These are phyloP conservation scores for Prunus armeniaca DNA, from an alignment of 306 rosid species.

Conservation along the genomic window DNA sequence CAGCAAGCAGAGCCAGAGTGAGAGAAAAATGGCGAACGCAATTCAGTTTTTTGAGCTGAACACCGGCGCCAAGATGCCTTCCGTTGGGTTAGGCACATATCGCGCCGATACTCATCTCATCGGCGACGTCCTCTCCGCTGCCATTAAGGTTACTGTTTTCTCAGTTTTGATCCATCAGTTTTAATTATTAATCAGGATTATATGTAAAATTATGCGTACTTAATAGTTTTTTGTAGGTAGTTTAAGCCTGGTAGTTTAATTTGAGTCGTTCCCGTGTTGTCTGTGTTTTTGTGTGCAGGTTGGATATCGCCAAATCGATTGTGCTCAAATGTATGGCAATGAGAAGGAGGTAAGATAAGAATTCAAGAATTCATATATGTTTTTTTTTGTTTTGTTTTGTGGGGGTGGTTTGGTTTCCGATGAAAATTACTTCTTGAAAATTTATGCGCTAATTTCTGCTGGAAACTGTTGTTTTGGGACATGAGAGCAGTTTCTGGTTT, in stretches of 20 bases:
- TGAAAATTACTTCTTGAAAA: neutral
- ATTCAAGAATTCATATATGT: neutral
- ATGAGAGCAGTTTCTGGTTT: neutral
- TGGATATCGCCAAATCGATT: constrained; percentile 68
- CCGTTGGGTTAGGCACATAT: constrained; percentile 74
- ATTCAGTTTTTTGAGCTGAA: constrained; percentile 51
- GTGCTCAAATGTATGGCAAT: constrained; percentile 51
- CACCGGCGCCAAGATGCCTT: constrained; percentile 78
- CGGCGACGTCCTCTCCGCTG: constrained; percentile 44
- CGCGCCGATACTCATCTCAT: constrained; percentile 50
- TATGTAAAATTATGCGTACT: neutral
- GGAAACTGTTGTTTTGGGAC: constrained; percentile 6
- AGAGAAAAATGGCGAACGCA: constrained; percentile 51
- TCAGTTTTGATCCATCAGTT: neutral
- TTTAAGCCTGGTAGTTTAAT: neutral
- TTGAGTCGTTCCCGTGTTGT: neutral
- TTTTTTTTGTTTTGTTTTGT: no score
- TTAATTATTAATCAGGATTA: neutral
- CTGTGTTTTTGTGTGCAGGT: constrained; percentile 25
- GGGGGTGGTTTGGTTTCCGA: no score
- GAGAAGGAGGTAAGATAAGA: constrained; percentile 49
- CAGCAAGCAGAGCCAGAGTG: no score
- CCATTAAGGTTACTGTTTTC: constrained; percentile 41
- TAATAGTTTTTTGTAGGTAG: neutral
- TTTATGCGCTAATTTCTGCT: neutral